Evolutionary conservation across 768 basidiomycete species (phyloP).

Genomic region (Rossbeevera mucosa): DNA sequence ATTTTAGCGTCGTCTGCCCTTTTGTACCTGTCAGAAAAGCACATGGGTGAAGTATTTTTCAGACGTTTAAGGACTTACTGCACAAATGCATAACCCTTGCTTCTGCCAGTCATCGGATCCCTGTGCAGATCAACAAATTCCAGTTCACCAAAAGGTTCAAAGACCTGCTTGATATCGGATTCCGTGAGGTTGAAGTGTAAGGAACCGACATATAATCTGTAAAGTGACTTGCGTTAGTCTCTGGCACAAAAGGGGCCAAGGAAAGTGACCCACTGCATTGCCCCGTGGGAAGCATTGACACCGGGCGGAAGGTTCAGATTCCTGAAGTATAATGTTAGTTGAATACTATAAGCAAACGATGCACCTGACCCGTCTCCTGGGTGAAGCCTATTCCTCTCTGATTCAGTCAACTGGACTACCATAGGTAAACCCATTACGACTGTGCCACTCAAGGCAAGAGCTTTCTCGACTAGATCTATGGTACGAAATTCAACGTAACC

Average conservation of each 20-base stretch:
- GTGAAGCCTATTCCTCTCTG: conserved; percentile 88
- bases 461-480: conserved; percentile 88
- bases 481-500: conserved; percentile 96
- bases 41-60: background rate
- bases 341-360: conserved; percentile 2
- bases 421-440: conserved; percentile 98
- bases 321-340: conserved; percentile 33
- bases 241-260: conserved; percentile 13
- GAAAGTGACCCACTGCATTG: conserved; percentile 68
- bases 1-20: conserved; percentile 91
- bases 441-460: conserved; percentile 84
- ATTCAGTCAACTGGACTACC: conserved; percentile 94
- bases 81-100: conserved; percentile 97
- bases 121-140: conserved; percentile 98
- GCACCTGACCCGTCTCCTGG: conserved; percentile 75
- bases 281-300: conserved; percentile 72
- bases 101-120: conserved; percentile 90
- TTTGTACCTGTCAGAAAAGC: conserved; percentile 60
- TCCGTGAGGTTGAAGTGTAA: conserved; percentile 96
- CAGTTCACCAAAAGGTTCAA: conserved; percentile 96
- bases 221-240: conserved; percentile 6
- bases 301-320: conserved; percentile 83
- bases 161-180: conserved; percentile 97
- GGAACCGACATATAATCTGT: conserved; percentile 92
- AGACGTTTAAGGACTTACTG: conserved; percentile 55